A percentile compares a stretch with the other conserved stretches of the same genome.
Conservation (phyloP, 2,329 filamentous ascomycete species). For the Aureobasidium mangrovei region DNA sequence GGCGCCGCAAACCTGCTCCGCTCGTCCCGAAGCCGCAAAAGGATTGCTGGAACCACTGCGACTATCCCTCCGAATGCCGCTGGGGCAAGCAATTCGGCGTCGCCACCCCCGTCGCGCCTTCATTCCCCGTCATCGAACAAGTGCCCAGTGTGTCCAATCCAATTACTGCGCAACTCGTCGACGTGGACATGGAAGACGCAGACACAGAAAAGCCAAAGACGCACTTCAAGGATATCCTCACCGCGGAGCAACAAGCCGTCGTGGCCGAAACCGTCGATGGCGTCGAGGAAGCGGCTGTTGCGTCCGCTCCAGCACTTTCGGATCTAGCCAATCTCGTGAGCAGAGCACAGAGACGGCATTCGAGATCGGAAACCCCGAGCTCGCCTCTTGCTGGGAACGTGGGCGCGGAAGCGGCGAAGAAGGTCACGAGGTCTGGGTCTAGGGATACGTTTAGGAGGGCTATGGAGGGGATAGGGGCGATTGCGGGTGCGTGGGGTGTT, state of each 20-base stretch:
- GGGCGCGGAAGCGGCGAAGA: not conserved
- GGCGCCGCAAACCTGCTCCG: constrained; percentile 15
- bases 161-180: not conserved
- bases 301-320: not conserved
- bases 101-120: constrained; percentile 15
- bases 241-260: constrained; percentile 11
- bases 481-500: not conserved
- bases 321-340: constrained; percentile 2
- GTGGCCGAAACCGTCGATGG: constrained; percentile 8
- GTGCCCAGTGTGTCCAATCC: not conserved
- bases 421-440: not conserved
- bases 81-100: constrained; percentile 29
- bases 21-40: constrained; percentile 17
- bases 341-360: constrained; percentile 2
- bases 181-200: not conserved
- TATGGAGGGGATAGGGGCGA: not conserved
- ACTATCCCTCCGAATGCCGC: constrained; percentile 40
- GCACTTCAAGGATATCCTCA: constrained; percentile 23
- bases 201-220: constrained; percentile 15
- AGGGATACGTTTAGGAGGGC: not conserved
- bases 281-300: not conserved
- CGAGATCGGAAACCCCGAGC: not conserved
- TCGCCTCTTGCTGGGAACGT: not conserved
- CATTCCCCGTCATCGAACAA: constrained; percentile 5
- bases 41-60: constrained; percentile 38